Evolutionary conservation across 805 yeast species (phyloP), one percentile per base, ranked within the genome.

Genomic region (Suhomyces sp.): DNA sequence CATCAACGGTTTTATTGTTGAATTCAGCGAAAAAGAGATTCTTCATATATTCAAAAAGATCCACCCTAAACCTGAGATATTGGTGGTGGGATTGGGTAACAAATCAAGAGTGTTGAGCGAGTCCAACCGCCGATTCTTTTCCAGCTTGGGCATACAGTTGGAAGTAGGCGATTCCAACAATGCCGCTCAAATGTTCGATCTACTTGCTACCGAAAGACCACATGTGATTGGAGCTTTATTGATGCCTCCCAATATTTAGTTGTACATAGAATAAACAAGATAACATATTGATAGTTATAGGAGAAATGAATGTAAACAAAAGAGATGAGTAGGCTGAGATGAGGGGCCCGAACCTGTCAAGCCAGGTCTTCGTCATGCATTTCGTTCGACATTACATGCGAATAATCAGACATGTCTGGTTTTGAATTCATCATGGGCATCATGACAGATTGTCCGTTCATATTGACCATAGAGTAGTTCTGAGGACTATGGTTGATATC

Each of bases 141-240:
- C 78, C 22, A 65, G 72, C 5, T 66, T 85, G 52, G 96, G 96
- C 0, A 80, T 87, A n/a, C 85, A 83, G 60, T 63, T 84, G 17
- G 94, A 89, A 59, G 72, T 85, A 3, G 79, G 88, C 25, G 87
- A 83, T 61, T 86, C 77, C 9, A 60, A 74, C 55, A 80, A 80
- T 57, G 87, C 89, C 0, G 92, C 87, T 10, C 78, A 81, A 56
- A 84, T 80, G 55, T 89, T 80, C 68, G 93, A 89, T 60, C 67
- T 89, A 43, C 68, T 89, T 53, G 91, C 93, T 1, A 87, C 93
- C 0, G 96, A 89, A 63, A 74, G 96, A 57, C 89, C 92, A 0
- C 72, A 76, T 22, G 84, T 83, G 29, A 83, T 89, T n/a, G 91
- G 84, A 1, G 94, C 88, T 0, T 68, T 89, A 29, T 70, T 89